These are phyloP conservation scores for Bipolaris oryzae DNA, from an alignment of 2,329 filamentous ascomycete genomes.

Conservation along the genomic window DNA sequence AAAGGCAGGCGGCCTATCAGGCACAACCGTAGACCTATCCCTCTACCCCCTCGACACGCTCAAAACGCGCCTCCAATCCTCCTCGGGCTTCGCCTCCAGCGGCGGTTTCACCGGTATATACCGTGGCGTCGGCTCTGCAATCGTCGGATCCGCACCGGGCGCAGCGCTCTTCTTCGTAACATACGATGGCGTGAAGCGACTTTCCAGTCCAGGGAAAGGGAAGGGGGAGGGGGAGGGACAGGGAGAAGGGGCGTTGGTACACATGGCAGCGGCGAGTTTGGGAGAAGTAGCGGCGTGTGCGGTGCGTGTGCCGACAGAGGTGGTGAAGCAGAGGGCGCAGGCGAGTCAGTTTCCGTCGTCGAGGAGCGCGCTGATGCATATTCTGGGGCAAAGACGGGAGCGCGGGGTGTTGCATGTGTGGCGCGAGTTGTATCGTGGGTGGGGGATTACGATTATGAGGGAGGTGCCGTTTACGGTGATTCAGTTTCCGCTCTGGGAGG, in stretches of 20 bases:
- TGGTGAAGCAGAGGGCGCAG: conserved; percentile 95
- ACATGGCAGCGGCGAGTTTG: conserved; percentile 84
- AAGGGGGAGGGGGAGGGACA: neutral
- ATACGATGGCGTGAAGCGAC: conserved; percentile 64
- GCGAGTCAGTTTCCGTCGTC: conserved; percentile 79
- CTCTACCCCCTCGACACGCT: conserved; percentile 98
- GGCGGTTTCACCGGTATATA: conserved; percentile 94
- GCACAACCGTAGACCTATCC: conserved; percentile 94
- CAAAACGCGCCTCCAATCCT: conserved; percentile 94
- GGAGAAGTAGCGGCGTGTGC: conserved; percentile 93
- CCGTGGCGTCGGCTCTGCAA: conserved; percentile 84
- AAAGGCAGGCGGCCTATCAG: conserved; percentile 87
- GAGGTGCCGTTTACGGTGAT: conserved; percentile 98
- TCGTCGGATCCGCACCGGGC: conserved; percentile 90
- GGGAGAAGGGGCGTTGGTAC: conserved; percentile 51
- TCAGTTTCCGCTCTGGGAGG: conserved; percentile 97
- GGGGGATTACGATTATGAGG: conserved; percentile 88
- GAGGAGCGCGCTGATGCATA: conserved; percentile 70
- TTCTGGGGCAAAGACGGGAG: conserved; percentile 56
- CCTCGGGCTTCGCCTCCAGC: conserved; percentile 74
- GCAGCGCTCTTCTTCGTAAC: conserved; percentile 98
- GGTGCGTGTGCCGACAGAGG: conserved; percentile 91
- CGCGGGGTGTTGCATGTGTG: conserved; percentile 65
- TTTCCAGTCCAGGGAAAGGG: too few species aligned
- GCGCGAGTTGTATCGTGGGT: conserved; percentile 88